Evolutionary conservation across 148 eudicot species (phyloP).

Genomic region (Simmondsia chinensis): DNA sequence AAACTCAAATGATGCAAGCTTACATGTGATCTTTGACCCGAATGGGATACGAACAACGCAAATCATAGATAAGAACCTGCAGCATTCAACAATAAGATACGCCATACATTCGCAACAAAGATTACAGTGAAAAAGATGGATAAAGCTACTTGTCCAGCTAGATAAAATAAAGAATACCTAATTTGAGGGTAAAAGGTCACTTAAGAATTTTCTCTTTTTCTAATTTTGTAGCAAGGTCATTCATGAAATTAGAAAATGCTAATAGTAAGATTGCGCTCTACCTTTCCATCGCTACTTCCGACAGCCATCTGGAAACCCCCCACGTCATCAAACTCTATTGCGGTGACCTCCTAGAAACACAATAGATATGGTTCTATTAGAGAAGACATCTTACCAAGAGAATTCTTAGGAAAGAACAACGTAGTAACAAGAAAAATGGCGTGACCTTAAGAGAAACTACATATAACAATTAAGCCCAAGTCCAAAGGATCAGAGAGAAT

Average conservation of each 20-base stretch:
- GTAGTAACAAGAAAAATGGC: not conserved
- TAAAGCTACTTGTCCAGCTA: too few relatives aligned
- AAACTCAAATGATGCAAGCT: constrained; percentile 14
- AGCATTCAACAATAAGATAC: constrained; percentile 5
- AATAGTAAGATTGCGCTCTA: constrained; percentile 11
- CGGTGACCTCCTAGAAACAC: constrained; percentile 64
- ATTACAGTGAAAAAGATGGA: not conserved
- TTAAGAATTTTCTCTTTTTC: too few relatives aligned
- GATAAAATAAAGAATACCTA: too few relatives aligned
- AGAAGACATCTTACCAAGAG: not conserved
- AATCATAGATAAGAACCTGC: constrained; percentile 82
- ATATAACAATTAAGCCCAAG: too few relatives aligned
- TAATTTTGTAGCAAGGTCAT: too few relatives aligned
- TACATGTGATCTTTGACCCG: constrained; percentile 96
- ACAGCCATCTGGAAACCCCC: constrained; percentile 89
- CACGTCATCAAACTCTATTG: constrained; percentile 73
- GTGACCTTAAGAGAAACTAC: too few relatives aligned
- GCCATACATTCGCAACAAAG: not conserved
- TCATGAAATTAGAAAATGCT: not conserved
- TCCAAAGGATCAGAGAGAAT: too few relatives aligned
- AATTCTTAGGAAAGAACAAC: not conserved
- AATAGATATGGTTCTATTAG: constrained; percentile 13
- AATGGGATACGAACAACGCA: constrained; percentile 79
- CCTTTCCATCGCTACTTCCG: constrained; percentile 96
- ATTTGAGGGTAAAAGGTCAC: too few relatives aligned